These are phyloP conservation scores for Populus hybrid DNA, from an alignment of 441 rosid species.

Conservation along the genomic window DNA sequence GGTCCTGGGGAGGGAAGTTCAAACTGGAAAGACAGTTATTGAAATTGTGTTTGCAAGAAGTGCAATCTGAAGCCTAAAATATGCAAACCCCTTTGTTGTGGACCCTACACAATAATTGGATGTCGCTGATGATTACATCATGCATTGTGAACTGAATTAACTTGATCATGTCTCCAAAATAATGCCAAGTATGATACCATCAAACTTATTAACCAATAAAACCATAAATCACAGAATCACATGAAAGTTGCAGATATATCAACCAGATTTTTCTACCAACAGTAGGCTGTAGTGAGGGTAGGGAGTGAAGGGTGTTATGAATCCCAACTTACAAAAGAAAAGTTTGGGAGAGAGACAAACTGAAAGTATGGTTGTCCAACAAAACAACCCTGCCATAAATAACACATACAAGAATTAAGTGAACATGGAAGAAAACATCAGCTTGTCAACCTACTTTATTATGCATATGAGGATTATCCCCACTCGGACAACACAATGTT, in stretches of 20 bases:
- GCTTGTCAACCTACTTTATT: background rate
- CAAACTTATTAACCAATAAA: background rate
- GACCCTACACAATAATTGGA: background rate
- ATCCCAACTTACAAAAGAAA: background rate
- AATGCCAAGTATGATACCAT: background rate
- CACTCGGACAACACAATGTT: background rate
- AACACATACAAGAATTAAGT: background rate
- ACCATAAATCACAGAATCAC: background rate
- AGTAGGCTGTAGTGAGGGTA: background rate
- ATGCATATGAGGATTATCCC: background rate
- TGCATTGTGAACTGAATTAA: background rate
- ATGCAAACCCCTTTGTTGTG: background rate
- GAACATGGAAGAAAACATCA: background rate
- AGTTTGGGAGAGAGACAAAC: background rate
- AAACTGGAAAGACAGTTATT: background rate
- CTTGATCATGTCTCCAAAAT: background rate
- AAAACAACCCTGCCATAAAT: background rate
- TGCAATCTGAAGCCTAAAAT: background rate
- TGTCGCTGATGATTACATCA: background rate
- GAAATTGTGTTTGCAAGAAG: background rate
- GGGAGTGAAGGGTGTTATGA: background rate
- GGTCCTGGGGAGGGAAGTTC: background rate
- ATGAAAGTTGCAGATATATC: background rate
- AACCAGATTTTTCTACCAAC: background rate
- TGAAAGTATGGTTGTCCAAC: background rate